Percentiles rank a stretch among this genome's conserved stretches.
Evolutionary conservation across 2,329 filamentous ascomycete species (phyloP).

Genomic region (Pseudocercospora pini-densiflorae): DNA sequence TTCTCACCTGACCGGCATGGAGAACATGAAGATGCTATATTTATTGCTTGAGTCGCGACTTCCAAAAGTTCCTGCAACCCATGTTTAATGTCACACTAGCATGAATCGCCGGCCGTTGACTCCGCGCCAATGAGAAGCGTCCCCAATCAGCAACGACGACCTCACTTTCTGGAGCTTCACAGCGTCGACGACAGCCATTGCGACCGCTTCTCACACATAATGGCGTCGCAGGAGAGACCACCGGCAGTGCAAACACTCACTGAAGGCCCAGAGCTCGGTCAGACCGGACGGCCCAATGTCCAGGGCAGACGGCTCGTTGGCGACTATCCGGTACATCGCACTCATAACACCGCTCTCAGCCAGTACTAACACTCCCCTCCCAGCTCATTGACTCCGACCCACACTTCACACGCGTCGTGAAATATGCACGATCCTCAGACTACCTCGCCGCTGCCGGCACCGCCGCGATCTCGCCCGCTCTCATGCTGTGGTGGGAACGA

Average conservation of each 20-base stretch:
- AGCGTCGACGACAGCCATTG: background rate
- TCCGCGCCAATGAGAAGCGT: background rate
- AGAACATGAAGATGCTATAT: background rate
- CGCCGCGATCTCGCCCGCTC: constrained; percentile 72
- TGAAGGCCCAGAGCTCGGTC: constrained; percentile 38
- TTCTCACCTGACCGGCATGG: constrained; percentile 8
- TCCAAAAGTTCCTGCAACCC: background rate
- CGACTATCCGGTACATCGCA: constrained; percentile 74
- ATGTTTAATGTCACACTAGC: background rate
- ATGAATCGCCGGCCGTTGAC: background rate
- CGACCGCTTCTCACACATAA: background rate
- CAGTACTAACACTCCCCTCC: constrained; percentile 31
- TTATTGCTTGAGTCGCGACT: background rate
- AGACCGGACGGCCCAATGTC: constrained; percentile 35
- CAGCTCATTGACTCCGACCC: constrained; percentile 99
- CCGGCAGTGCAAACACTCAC: constrained; percentile 27
- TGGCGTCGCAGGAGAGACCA: constrained; percentile 29
- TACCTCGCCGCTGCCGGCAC: constrained; percentile 73
- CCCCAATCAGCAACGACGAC: background rate
- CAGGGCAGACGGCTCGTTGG: constrained; percentile 80
- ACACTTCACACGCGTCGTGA: constrained; percentile 86
- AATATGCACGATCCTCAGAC: constrained; percentile 85
- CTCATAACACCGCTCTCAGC: constrained; percentile 4
- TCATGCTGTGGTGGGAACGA: constrained; percentile 80
- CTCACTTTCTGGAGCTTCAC: background rate